These are phyloP conservation scores for Candida tunisiensis DNA, from an alignment of 1,139 yeast genomes.

Conservation along the genomic window DNA sequence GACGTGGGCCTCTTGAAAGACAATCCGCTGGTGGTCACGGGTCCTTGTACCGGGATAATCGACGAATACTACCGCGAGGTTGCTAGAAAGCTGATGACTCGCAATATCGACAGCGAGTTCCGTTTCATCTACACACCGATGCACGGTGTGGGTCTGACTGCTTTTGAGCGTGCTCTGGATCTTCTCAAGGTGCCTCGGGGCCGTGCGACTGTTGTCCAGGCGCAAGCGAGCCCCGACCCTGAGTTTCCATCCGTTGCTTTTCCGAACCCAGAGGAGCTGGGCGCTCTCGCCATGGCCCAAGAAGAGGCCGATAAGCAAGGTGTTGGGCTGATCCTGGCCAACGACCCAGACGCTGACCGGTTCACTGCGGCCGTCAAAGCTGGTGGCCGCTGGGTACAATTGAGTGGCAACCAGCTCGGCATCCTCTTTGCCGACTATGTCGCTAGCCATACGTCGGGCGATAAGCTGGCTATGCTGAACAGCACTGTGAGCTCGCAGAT, in stretches of 20 bases:
- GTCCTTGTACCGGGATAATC: slow-evolving; percentile 1
- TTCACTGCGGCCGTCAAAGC: slow-evolving; percentile 50
- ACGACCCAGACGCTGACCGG: slow-evolving; percentile 95
- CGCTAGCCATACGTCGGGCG: slow-evolving; percentile 16
- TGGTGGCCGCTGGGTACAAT: slow-evolving; percentile 45
- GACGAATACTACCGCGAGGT: slow-evolving; percentile 4
- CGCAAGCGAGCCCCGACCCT: slow-evolving; percentile 69
- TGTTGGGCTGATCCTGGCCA: slow-evolving; percentile 53
- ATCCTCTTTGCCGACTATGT: slow-evolving; percentile 59
- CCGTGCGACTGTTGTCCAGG: slow-evolving; percentile 29
- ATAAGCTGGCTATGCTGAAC: slow-evolving; percentile 47
- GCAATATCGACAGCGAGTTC: slow-evolving; percentile 9
- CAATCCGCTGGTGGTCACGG: slow-evolving; percentile 3
- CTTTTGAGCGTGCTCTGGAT: slow-evolving; percentile 13
- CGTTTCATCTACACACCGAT: slow-evolving; percentile 76
- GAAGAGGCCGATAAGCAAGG: slow-evolving; percentile 28
- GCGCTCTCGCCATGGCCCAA: slow-evolving; percentile 69
- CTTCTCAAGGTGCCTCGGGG: slow-evolving; percentile 15
- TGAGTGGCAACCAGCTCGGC: slow-evolving; percentile 89
- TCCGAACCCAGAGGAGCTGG: slow-evolving; percentile 94
- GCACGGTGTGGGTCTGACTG: slow-evolving; percentile 73
- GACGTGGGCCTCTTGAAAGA: slow-evolving; percentile 2
- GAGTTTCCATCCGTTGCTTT: slow-evolving; percentile 69
- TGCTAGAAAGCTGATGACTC: neutral
- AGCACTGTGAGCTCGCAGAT: slow-evolving; percentile 89